A percentile compares a stretch with the other conserved stretches of the same genome.
These are phyloP conservation scores for Quercus suber DNA, from an alignment of 306 rosid genomes.

Conservation along the genomic window DNA sequence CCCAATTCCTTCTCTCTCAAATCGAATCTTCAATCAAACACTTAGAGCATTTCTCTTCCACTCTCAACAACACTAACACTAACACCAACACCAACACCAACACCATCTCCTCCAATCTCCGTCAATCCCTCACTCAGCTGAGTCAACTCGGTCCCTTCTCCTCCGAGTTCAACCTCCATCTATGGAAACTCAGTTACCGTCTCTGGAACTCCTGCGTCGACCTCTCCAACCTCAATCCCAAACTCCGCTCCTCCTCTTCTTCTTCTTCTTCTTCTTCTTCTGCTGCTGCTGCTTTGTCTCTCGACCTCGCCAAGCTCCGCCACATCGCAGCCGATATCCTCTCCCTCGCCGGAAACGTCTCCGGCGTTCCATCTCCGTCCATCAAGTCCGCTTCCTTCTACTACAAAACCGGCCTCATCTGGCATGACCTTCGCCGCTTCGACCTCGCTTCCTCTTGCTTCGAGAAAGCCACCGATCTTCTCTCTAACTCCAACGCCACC, in stretches of 20 bases:
- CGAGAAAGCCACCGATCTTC: conserved; percentile 73
- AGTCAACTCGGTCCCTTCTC: conserved; percentile 52
- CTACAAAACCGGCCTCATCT: conserved; percentile 70
- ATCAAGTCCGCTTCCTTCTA: conserved; percentile 71
- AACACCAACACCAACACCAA: not conserved
- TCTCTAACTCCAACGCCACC: conserved; percentile 40
- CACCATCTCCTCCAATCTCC: conserved; percentile 43
- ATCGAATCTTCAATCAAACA: conserved; percentile 59
- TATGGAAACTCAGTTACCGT: conserved; percentile 91
- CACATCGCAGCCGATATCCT: conserved; percentile 74
- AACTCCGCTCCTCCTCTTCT: conserved; percentile 39
- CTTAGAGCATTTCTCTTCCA: conserved; percentile 44
- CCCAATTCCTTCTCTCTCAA: conserved; percentile 36
- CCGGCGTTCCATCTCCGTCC: conserved; percentile 65
- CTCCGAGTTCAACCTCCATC: conserved; percentile 54
- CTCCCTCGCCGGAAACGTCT: conserved; percentile 38
- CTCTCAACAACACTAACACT: not conserved
- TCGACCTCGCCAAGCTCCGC: conserved; percentile 72
- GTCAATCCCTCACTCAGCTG: conserved; percentile 42
- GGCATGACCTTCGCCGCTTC: conserved; percentile 63
- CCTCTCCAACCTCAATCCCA: conserved; percentile 66
- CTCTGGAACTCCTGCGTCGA: conserved; percentile 96
- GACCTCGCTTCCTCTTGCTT: conserved; percentile 86
- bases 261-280: conserved; percentile 14
- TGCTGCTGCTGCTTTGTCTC: conserved; percentile 11